phyloP scores from a whole-genome alignment of 306 rosid genomes.

The Begonia loranthoides region DNA sequence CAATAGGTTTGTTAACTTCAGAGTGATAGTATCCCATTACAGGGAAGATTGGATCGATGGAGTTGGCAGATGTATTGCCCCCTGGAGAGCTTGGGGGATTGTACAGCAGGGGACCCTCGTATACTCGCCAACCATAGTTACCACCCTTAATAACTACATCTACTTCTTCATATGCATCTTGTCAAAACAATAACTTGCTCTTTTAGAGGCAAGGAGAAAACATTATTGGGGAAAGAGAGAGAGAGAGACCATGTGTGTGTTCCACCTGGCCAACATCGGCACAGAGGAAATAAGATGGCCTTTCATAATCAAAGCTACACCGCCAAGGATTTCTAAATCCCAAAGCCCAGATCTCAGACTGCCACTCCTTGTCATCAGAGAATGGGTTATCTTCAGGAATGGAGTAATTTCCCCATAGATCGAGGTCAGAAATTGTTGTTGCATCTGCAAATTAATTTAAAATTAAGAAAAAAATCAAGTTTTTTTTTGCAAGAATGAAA shows the following conservation, averaged over 20 bases:
- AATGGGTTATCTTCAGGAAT: constrained; percentile 79
- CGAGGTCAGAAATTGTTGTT: constrained; percentile 43
- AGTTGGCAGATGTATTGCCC: constrained; percentile 37
- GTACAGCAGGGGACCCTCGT: constrained; percentile 58
- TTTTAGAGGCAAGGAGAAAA: neutral
- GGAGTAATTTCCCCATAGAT: constrained; percentile 88
- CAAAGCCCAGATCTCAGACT: constrained; percentile 81
- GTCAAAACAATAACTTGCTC: constrained; percentile 5
- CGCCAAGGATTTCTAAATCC: constrained; percentile 98
- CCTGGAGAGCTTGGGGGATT: constrained; percentile 29
- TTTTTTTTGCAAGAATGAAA: too few species aligned
- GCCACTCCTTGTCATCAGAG: constrained; percentile 42
- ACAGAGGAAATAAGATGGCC: constrained; percentile 77
- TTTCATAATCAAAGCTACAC: constrained; percentile 83
- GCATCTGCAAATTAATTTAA: constrained; percentile 36
- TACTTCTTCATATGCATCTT: constrained; percentile 84
- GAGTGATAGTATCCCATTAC: constrained; percentile 74
- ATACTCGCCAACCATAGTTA: constrained; percentile 87
- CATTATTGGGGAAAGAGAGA: neutral
- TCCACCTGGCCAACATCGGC: constrained; percentile 81
- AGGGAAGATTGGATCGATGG: constrained; percentile 52
- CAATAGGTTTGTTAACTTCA: constrained; percentile 48
- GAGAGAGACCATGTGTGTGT: neutral
- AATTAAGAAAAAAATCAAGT: neutral
- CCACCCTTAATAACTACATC: constrained; percentile 88